Conservation (phyloP, 75 land plant genomes). For the Pinus tabuliformis region DNA sequence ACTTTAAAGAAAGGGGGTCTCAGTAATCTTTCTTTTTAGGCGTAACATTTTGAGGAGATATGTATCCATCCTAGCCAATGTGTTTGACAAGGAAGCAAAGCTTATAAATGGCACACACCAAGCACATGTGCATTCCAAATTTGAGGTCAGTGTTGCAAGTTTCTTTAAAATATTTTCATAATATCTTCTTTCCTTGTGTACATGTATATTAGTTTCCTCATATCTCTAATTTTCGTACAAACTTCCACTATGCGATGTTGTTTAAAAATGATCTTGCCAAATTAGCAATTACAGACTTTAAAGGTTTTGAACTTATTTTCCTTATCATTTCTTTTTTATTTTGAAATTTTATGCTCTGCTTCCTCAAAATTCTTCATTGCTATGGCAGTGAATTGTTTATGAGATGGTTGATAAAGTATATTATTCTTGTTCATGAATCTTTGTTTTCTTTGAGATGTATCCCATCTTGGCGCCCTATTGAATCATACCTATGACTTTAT, state of each 20-base stretch:
- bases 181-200: background rate
- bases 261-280: background rate
- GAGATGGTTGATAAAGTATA: background rate
- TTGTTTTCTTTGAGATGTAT: background rate
- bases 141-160: slow-evolving; percentile 20
- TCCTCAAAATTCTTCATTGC: background rate
- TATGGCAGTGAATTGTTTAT: background rate
- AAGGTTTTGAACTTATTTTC: background rate
- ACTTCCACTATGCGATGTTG: background rate
- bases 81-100: slow-evolving; percentile 30
- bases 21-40: slow-evolving; percentile 34
- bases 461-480: background rate
- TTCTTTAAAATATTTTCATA: background rate
- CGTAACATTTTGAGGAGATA: slow-evolving; percentile 35
- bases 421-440: background rate
- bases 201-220: background rate
- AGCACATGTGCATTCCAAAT: slow-evolving; percentile 43
- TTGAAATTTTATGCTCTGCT: background rate
- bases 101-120: slow-evolving; percentile 40
- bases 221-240: background rate
- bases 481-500: background rate
- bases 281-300: background rate
- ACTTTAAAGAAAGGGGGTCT: slow-evolving; percentile 38
- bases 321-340: background rate
- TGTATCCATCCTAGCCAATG: slow-evolving; percentile 42